Percentiles rank a stretch among this genome's conserved stretches.
Evolutionary conservation across 2,329 filamentous ascomycete genomes (phyloP).

Genomic region (Fusarium coicis): DNA sequence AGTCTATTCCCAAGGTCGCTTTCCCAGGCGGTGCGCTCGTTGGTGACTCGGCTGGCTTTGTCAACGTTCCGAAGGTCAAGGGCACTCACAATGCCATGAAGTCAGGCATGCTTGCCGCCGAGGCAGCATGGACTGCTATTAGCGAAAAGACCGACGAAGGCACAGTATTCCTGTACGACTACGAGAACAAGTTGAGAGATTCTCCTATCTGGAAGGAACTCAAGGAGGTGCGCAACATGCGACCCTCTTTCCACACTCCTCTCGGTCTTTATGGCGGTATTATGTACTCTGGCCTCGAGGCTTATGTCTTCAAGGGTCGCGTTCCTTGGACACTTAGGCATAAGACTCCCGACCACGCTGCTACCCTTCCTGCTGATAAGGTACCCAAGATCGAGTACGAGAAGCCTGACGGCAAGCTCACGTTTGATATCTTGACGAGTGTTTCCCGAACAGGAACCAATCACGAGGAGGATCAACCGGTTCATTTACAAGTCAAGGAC

Average conservation of each 20-base stretch:
- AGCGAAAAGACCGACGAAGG: conserved; percentile 63
- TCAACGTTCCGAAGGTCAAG: conserved; percentile 99
- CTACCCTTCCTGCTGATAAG: conserved; percentile 82
- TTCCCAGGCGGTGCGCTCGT: conserved; percentile 97
- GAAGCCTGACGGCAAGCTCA: conserved; percentile 94
- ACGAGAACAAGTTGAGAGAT: conserved; percentile 87
- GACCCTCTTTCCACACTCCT: conserved; percentile 89
- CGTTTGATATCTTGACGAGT: conserved; percentile 95
- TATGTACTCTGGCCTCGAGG: conserved; percentile 91
- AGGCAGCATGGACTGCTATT: conserved; percentile 86
- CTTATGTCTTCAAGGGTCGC: conserved; percentile 85
- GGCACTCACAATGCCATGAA: conserved; percentile 98
- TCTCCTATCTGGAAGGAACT: conserved; percentile 95
- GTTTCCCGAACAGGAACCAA: conserved; percentile 97
- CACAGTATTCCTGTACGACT: conserved; percentile 91
- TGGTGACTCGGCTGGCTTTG: conserved; percentile 93
- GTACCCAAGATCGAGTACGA: conserved; percentile 93
- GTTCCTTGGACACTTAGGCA: conserved; percentile 94
- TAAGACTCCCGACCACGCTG: conserved; percentile 77
- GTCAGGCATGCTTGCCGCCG: conserved; percentile 94
- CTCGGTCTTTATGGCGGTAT: conserved; percentile 91
- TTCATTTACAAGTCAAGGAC: conserved; percentile 93
- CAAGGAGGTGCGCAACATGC: conserved; percentile 95
- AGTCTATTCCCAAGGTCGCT: conserved; percentile 95
- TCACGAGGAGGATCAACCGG: conserved; percentile 98